Conservation (phyloP, 1,284 basidiomycete species). For the Ceratobasidium theobromae region DNA sequence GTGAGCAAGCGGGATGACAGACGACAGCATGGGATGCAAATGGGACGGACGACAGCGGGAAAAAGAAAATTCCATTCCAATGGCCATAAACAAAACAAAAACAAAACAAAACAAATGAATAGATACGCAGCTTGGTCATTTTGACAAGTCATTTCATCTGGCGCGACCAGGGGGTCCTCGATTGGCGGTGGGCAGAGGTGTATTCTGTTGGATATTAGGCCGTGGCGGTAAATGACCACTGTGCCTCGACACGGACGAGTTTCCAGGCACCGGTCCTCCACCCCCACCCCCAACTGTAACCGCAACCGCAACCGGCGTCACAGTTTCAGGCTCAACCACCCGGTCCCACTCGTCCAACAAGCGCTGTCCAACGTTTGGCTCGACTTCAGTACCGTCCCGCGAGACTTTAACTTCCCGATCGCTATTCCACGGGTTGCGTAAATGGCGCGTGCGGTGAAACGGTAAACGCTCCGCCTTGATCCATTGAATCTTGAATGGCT, state of each 20-base stretch:
- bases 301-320: too few species aligned
- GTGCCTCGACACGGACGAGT: too few species aligned
- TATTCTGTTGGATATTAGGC: background rate
- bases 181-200: background rate
- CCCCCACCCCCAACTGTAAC: too few species aligned
- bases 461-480: conserved; percentile 71
- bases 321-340: background rate
- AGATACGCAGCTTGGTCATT: background rate
- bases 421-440: conserved; percentile 93
- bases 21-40: background rate
- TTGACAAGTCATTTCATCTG: conserved; percentile 3
- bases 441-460: conserved; percentile 73
- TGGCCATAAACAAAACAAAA: background rate
- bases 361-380: conserved; percentile 73
- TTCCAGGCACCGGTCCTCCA: too few species aligned
- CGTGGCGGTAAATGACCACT: conserved; percentile 21
- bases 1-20: background rate
- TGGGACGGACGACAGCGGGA: too few species aligned
- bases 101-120: background rate
- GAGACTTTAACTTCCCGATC: conserved; percentile 90
- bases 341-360: conserved; percentile 76
- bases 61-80: background rate
- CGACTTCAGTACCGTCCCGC: conserved; percentile 88
- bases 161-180: background rate
- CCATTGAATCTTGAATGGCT: conserved; percentile 86